phyloP scores from a whole-genome alignment of 108 stramenopile species.

The Nitzschia palea region DNA sequence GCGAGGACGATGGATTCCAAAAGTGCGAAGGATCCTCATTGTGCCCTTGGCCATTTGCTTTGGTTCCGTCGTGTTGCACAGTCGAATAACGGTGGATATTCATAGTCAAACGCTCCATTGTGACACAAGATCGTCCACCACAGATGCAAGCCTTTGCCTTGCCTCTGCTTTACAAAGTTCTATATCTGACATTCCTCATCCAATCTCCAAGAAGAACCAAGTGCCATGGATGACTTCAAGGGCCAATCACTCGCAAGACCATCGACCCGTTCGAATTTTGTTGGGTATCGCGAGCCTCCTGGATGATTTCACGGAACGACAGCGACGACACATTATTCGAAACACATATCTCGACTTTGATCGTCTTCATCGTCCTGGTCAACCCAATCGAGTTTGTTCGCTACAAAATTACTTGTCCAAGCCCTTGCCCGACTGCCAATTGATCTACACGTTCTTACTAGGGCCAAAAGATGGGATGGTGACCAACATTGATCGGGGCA shows the following conservation, averaged over 20 bases:
- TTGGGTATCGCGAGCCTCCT: slow-evolving; percentile 5
- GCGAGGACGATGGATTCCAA: no score
- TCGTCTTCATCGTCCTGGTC: slow-evolving; percentile 3
- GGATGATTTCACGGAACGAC: slow-evolving; percentile 4
- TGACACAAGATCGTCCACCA: no score
- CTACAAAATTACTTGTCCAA: not conserved
- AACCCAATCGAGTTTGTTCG: slow-evolving; percentile 14
- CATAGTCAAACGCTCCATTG: no score
- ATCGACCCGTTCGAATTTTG: not conserved
- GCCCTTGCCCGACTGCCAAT: not conserved
- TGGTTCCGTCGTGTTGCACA: no score
- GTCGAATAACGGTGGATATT: no score
- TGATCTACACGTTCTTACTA: slow-evolving; percentile 12
- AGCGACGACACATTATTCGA: slow-evolving; percentile 17
- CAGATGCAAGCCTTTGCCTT: no score
- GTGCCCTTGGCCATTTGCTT: no score
- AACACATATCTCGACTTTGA: slow-evolving; percentile 22
- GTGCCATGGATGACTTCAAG: no score
- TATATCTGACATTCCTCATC: no score
- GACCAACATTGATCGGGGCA: not conserved
- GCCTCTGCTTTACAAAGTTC: no score
- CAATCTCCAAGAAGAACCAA: no score
- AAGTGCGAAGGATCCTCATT: no score
- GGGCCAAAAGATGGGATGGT: not conserved
- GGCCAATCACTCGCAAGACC: not conserved